Base-by-base conservation (phyloP, 2,329 filamentous ascomycete species). In the Keithomyces neogunnii region DNA sequence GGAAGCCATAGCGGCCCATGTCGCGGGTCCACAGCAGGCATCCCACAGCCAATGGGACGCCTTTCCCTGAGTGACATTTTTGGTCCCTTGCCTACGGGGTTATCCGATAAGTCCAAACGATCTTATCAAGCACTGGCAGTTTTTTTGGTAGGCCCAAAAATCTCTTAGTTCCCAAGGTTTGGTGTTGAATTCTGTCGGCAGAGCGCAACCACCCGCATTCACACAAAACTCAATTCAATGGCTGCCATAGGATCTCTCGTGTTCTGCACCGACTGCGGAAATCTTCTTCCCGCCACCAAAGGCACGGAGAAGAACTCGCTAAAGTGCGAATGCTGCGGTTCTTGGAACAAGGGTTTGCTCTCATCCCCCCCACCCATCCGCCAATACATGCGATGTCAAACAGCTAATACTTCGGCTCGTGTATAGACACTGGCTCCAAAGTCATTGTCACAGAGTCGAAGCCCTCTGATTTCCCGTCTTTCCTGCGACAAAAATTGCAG, bases 201-300 rank as follows among this genome's bases (percentile, higher is more conserved):
- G 28, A 10, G 30, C 7, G 30, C 40, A 44, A 44, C 31, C n/a
- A 35, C 9, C 29, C 4, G 9, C 45, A 26, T 26, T 31, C 28
- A 39, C 19, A 5, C 10, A 11, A 26, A 35, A 33, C 2, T 40
- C n/a, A 5, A n/a, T 11, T 3, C 58, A 53, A 96, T 96, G 92
- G 84, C 91, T 57, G 84, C 88, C 19, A 90, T 96, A 59, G 92
- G 90, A 51, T 92, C 90, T 49, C 77, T 97, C 40, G 85, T 96
- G 36, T 97, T 97, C 69, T 97, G 92, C 74, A 88, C 80, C 50
- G 88, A 91, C 66, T 97, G 92, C 68, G 92, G 92, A 55, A 95
- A 95, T 66, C 77, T 96, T 3, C 75, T 97, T 40, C 89, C 93
- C 49, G 80, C 85, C 49, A 89, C 88, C 45, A 86, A 85, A 56